These are phyloP conservation scores for Sordariomycetes sp. DNA, from an alignment of 2,329 filamentous ascomycete genomes.

Conservation along the genomic window DNA sequence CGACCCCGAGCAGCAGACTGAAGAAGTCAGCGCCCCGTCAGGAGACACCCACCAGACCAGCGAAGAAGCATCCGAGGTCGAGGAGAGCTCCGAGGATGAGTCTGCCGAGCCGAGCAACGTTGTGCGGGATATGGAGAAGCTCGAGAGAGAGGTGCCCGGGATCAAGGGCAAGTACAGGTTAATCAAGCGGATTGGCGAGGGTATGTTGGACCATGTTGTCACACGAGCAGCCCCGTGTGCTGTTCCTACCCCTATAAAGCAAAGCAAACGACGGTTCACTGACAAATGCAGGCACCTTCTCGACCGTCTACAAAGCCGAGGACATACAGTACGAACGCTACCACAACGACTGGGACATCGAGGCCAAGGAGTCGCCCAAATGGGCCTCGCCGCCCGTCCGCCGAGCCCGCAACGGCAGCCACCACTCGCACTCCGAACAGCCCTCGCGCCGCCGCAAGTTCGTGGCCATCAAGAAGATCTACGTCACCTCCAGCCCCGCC, in stretches of 20 bases:
- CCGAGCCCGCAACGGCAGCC: slow-evolving; percentile 26
- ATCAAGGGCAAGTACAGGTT: slow-evolving; percentile 78
- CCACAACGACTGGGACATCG: slow-evolving; percentile 78
- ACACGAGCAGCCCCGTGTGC: too few species aligned
- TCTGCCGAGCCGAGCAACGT: slow-evolving; percentile 56
- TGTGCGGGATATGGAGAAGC: slow-evolving; percentile 75
- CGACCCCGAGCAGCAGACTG: slow-evolving; percentile 16
- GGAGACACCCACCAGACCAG: slow-evolving; percentile 25
- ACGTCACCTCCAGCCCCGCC: slow-evolving; percentile 88
- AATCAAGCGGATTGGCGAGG: slow-evolving; percentile 96
- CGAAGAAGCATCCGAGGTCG: slow-evolving; percentile 21
- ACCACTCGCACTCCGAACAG: slow-evolving; percentile 13
- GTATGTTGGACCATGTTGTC: slow-evolving; percentile 31
- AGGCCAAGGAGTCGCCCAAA: slow-evolving; percentile 49
- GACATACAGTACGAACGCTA: slow-evolving; percentile 78
- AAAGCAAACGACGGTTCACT: not conserved
- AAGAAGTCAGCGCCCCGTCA: slow-evolving; percentile 17
- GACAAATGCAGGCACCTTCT: slow-evolving; percentile 68
- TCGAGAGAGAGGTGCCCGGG: slow-evolving; percentile 72
- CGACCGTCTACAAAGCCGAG: slow-evolving; percentile 97
- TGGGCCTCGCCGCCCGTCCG: slow-evolving; percentile 62
- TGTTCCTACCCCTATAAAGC: not conserved
- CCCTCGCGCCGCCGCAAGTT: slow-evolving; percentile 39
- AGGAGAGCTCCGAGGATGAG: slow-evolving; percentile 47
- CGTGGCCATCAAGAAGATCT: slow-evolving; percentile 98